phyloP scores from a whole-genome alignment of 352 stramenopile genomes.

The Sclerospora graminicola region DNA sequence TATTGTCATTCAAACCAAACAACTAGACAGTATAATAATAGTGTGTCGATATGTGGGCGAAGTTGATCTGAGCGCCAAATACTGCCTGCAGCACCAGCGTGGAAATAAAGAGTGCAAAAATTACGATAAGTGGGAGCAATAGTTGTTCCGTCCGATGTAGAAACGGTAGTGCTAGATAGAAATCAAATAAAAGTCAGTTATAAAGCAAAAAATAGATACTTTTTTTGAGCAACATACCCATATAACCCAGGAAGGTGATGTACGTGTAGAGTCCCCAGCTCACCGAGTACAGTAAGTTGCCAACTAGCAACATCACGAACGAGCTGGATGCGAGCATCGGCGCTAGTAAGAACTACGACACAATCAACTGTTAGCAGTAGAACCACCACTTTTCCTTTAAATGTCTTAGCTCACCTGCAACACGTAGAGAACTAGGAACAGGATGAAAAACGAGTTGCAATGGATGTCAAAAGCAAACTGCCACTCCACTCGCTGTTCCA shows the following conservation, averaged over 20 bases:
- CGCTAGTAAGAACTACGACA: constrained; percentile 89
- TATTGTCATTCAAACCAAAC: too few species aligned
- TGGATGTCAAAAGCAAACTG: constrained; percentile 99
- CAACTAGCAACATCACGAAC: constrained; percentile 84
- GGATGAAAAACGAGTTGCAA: constrained; percentile 97
- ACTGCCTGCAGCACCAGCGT: constrained; percentile 71
- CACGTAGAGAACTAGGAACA: constrained; percentile 95
- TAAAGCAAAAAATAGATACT: not conserved
- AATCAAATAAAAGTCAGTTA: not conserved
- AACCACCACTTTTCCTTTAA: too few species aligned
- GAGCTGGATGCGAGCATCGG: constrained; percentile 87
- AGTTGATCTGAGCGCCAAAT: constrained; percentile 60
- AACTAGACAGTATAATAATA: constrained; percentile 75
- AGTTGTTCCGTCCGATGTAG: constrained; percentile 87
- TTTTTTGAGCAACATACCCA: constrained; percentile 44
- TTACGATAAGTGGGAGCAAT: constrained; percentile 69
- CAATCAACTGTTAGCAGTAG: too few species aligned
- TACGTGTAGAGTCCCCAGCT: constrained; percentile 95
- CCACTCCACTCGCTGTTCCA: constrained; percentile 97
- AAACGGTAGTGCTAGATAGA: constrained; percentile 68
- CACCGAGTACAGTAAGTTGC: constrained; percentile 91
- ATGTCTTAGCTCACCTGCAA: constrained; percentile 38
- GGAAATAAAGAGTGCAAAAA: constrained; percentile 68
- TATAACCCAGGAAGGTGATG: constrained; percentile 97
- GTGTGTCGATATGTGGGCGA: constrained; percentile 51